Evolutionary conservation across 768 basidiomycete genomes (phyloP), one percentile per base, ranked within the genome.

Genomic region (Imleria badia): DNA sequence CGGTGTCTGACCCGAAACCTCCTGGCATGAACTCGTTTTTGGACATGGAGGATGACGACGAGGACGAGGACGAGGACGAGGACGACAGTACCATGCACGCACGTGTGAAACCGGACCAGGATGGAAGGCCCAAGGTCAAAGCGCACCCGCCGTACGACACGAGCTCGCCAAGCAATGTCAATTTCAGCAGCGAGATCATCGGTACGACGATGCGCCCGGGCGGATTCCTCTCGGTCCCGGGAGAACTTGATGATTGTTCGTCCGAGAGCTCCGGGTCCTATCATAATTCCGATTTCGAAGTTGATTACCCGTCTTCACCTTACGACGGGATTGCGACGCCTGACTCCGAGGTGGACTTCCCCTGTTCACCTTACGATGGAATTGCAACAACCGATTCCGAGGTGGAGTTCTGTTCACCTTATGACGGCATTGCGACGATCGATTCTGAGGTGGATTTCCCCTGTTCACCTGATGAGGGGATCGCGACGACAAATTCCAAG

Each of bases 171-270:
- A 47, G 45, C 7, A 39, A 38, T 11, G 14, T 64, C 17, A 42
- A 23, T 3, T 61, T 66, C 50, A 44, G 15, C 22, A 65, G 51
- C 33, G 9, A 50, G 10, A 26, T 62, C 35, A 67, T 65, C n/a
- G 60, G 59, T 8, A 34, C 55, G 30, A 61, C 57, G 0, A 20
- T 38, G 15, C 62, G 53, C 2, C 17, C 22, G 1, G 45, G 52
- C 10, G 9, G 30, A 3, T 66, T 64, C 53, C 55, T 67, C 15
- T 53, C 31, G 10, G 31, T 66, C 7, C 53, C 53, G 3, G 56
- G 35, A 1, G 38, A 39, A 31, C 1, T 3, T 0, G 48, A 43
- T 13, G 60, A 45, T 38, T 35, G 3, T 19, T 13, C 13, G 4
- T n/a, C 35, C 5, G 52, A 36, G 29, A 11, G 17, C 30, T 19